Percentiles rank a stretch among this genome's conserved stretches.
Evolutionary conservation across 2,329 filamentous ascomycete genomes (phyloP).

Genomic region (Nothophaeocryptopus gaeumannii): DNA sequence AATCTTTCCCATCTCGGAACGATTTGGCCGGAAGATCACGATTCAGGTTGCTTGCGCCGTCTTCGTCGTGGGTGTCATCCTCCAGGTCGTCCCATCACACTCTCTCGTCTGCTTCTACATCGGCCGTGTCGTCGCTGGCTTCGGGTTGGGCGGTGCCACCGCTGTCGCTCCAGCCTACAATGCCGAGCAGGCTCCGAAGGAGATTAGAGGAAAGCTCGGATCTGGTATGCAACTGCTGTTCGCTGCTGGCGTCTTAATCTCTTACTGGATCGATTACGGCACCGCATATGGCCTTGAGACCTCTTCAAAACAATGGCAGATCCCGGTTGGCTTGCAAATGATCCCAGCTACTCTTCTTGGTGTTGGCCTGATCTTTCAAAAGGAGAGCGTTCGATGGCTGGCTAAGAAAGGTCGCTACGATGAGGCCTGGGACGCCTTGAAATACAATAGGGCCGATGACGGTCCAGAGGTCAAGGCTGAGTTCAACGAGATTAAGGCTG

Average conservation of each 20-base stretch:
- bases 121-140: slow-evolving; percentile 48
- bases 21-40: slow-evolving; percentile 45
- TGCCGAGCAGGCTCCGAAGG: slow-evolving; percentile 43
- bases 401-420: slow-evolving; percentile 46
- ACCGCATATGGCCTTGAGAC: slow-evolving; percentile 38
- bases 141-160: slow-evolving; percentile 50
- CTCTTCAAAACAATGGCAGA: slow-evolving; percentile 52
- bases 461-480: slow-evolving; percentile 39
- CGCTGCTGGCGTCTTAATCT: slow-evolving; percentile 49
- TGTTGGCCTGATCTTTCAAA: slow-evolving; percentile 49
- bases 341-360: slow-evolving; percentile 50
- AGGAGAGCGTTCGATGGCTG: slow-evolving; percentile 53
- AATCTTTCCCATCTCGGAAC: slow-evolving; percentile 50
- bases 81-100: slow-evolving; percentile 50
- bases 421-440: slow-evolving; percentile 49
- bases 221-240: slow-evolving; percentile 54
- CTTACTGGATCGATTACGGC: slow-evolving; percentile 56
- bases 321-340: slow-evolving; percentile 55
- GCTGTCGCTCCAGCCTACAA: slow-evolving; percentile 43
- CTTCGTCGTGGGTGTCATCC: slow-evolving; percentile 41
- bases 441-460: slow-evolving; percentile 52
- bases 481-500: slow-evolving; percentile 51
- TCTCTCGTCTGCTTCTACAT: slow-evolving; percentile 46
- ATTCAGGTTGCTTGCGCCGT: slow-evolving; percentile 47
- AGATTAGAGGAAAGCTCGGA: slow-evolving; percentile 49